A percentile compares a stretch with the other conserved stretches of the same genome.
Evolutionary conservation across 106 monocot genomes (phyloP).

Genomic region (Acanthochlamys bracteata): DNA sequence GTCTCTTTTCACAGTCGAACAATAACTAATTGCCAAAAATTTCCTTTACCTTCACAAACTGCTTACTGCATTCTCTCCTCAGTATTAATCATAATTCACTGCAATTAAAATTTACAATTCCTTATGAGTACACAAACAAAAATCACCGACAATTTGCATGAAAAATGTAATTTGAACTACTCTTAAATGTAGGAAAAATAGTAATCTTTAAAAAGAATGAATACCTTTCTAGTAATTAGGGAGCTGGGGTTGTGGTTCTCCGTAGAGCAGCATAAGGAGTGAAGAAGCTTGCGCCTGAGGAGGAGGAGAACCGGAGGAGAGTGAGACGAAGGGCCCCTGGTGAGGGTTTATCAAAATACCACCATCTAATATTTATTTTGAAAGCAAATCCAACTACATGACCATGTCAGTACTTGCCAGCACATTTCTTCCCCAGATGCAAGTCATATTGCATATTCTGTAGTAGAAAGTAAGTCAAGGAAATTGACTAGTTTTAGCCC

Average conservation of each 20-base stretch:
- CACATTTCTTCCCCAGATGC: too few species aligned
- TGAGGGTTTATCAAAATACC: too few species aligned
- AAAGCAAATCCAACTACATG: too few species aligned
- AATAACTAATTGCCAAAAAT: slow-evolving; percentile 7
- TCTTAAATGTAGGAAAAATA: not conserved
- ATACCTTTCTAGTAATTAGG: slow-evolving; percentile 17
- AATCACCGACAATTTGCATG: too few species aligned
- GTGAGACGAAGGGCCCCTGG: slow-evolving; percentile 2
- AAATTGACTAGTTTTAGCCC: too few species aligned
- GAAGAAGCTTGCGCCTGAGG: not conserved
- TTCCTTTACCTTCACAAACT: not conserved
- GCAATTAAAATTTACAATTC: too few species aligned
- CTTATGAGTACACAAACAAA: too few species aligned
- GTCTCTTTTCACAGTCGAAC: slow-evolving; percentile 1
- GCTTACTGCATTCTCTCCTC: not conserved
- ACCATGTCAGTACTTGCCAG: too few species aligned
- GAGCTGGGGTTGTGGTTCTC: slow-evolving; percentile 10
- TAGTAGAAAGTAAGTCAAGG: too few species aligned
- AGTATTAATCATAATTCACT: not conserved
- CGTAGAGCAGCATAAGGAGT: slow-evolving; percentile 6
- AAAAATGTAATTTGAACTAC: too few species aligned
- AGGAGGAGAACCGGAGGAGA: not conserved
- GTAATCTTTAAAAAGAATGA: not conserved
- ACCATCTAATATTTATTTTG: too few species aligned
- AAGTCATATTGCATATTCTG: too few species aligned